Evolutionary conservation across 495 filamentous ascomycete genomes (phyloP).

Genomic region (Emericellopsis terricola): DNA sequence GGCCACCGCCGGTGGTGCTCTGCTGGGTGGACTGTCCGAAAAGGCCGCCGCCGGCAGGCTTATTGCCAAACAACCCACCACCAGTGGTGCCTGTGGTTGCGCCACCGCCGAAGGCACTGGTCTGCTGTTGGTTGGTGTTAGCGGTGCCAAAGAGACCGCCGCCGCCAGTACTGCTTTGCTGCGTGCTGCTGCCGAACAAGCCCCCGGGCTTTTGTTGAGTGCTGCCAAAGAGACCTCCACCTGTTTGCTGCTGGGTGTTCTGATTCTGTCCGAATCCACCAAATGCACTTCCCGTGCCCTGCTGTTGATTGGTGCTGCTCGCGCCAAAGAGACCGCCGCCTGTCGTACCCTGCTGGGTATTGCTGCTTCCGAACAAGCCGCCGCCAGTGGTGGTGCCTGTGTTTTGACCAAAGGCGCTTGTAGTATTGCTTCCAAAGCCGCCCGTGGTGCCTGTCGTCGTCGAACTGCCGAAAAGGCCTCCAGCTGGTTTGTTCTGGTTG

Average conservation of each 20-base stretch:
- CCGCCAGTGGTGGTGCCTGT: constrained; percentile 20
- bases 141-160: constrained; percentile 30
- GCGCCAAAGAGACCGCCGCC: constrained; percentile 27
- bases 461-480: constrained; percentile 25
- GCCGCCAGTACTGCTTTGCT: constrained; percentile 9
- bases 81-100: constrained; percentile 15
- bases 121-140: constrained; percentile 6
- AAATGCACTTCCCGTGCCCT: constrained; percentile 11
- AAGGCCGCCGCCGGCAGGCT: constrained; percentile 27
- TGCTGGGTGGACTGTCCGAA: constrained; percentile 23
- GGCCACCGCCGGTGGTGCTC: constrained; percentile 18
- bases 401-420: constrained; percentile 13
- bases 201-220: constrained; percentile 24
- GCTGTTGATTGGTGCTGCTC: constrained; percentile 12
- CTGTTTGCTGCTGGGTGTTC: constrained; percentile 20
- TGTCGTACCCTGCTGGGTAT: constrained; percentile 16
- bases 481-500: constrained; percentile 4
- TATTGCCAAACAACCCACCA: constrained; percentile 43
- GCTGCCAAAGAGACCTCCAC: constrained; percentile 43
- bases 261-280: constrained; percentile 15
- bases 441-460: constrained; percentile 12
- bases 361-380: constrained; percentile 25
- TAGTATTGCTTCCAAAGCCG: constrained; percentile 14
- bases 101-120: constrained; percentile 5
- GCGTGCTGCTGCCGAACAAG: constrained; percentile 29